Evolutionary conservation across 202 grass and related monocot species (phyloP).

Genomic region (Schoenoplectus triqueter): DNA sequence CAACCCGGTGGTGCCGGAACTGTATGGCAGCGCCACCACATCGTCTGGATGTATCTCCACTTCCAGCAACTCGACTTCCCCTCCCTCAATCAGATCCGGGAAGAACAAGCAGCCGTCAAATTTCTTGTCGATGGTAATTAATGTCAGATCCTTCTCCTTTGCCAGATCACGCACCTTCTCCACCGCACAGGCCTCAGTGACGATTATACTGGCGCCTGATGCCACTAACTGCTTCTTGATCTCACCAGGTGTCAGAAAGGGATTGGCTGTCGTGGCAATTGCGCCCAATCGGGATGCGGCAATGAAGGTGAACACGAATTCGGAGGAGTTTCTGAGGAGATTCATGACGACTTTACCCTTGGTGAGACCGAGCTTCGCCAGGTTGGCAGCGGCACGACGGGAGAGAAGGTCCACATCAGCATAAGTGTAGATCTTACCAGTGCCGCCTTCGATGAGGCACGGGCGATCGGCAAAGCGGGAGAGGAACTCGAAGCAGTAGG

Average conservation of each 20-base stretch:
- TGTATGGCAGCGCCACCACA: constrained; percentile 75
- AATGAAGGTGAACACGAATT: constrained; percentile 80
- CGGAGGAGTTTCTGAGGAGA: constrained; percentile 68
- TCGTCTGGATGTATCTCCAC: constrained; percentile 61
- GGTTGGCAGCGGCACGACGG: constrained; percentile 50
- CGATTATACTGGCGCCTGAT: constrained; percentile 52
- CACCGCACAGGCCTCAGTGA: constrained; percentile 64
- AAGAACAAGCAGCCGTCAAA: constrained; percentile 64
- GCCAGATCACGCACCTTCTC: constrained; percentile 52
- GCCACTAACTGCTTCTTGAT: constrained; percentile 58
- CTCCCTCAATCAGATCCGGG: constrained; percentile 35
- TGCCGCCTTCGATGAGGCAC: constrained; percentile 69
- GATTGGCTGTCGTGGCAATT: constrained; percentile 70
- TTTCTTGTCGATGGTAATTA: constrained; percentile 55
- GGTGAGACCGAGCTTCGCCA: constrained; percentile 41
- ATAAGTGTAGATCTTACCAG: constrained; percentile 54
- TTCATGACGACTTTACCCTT: constrained; percentile 72
- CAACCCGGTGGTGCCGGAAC: constrained; percentile 74
- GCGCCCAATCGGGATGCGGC: constrained; percentile 62
- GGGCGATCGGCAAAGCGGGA: constrained; percentile 47
- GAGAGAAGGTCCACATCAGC: constrained; percentile 59
- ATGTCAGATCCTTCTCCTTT: constrained; percentile 11
- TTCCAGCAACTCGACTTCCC: constrained; percentile 36
- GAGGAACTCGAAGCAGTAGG: constrained; percentile 75
- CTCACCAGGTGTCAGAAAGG: constrained; percentile 60